Evolutionary conservation across 73 alveolate genomes (phyloP).

Genomic region (Paramecium sexaurelia): DNA sequence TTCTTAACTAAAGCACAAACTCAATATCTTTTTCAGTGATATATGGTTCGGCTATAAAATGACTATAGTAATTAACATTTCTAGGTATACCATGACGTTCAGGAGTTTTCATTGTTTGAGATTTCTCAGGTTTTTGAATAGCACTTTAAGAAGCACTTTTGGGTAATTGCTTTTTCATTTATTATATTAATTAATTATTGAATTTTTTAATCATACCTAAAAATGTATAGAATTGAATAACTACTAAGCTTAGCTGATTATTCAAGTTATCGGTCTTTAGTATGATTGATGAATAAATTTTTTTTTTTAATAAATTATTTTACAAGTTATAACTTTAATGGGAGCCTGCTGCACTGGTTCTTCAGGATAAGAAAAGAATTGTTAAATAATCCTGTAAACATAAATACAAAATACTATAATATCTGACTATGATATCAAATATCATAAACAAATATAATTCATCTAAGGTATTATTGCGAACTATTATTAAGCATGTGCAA

Average conservation of each 20-base stretch:
- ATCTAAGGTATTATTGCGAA: not conserved
- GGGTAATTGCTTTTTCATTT: not conserved
- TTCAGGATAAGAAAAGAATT: not conserved
- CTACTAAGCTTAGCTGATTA: not conserved
- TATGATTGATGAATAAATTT: not conserved
- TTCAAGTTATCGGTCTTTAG: not conserved
- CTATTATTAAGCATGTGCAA: not conserved
- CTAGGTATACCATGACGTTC: slow-evolving; percentile 52
- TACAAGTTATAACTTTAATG: not conserved
- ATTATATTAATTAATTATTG: not conserved
- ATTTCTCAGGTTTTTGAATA: not conserved
- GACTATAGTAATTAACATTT: slow-evolving; percentile 60
- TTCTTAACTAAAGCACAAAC: slow-evolving; percentile 24
- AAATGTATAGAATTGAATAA: not conserved
- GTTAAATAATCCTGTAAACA: not conserved
- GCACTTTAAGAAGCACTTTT: slow-evolving; percentile 6
- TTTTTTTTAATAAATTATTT: not conserved
- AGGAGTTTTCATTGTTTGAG: not conserved
- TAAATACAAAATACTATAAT: slow-evolving; percentile 4
- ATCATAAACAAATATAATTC: not conserved
- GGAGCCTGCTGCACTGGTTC: slow-evolving; percentile 17
- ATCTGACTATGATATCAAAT: not conserved
- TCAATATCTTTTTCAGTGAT: slow-evolving; percentile 67
- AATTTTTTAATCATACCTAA: not conserved
- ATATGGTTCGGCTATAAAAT: slow-evolving; percentile 44